These are phyloP conservation scores for Penicillium rolfsii DNA, from an alignment of 2,329 filamentous ascomycete genomes.

Conservation along the genomic window DNA sequence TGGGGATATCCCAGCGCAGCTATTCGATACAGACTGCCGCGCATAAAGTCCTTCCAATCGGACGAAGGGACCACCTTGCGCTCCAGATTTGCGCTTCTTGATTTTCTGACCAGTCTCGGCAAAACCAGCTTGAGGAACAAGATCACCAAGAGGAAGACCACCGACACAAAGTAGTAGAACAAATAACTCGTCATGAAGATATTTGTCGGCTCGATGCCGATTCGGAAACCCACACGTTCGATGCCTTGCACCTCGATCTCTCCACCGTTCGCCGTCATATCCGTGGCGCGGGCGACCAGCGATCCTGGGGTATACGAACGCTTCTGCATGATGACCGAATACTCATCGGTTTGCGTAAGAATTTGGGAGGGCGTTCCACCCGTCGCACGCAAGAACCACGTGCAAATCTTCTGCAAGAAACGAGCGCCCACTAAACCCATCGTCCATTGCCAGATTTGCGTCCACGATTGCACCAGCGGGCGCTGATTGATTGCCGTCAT, in stretches of 20 bases:
- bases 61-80: slow-evolving; percentile 72
- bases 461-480: slow-evolving; percentile 89
- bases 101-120: slow-evolving; percentile 71
- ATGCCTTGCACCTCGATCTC: slow-evolving; percentile 73
- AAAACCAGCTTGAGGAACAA: slow-evolving; percentile 81
- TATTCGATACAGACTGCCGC: slow-evolving; percentile 90
- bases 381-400: slow-evolving; percentile 94
- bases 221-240: slow-evolving; percentile 83
- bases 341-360: slow-evolving; percentile 67
- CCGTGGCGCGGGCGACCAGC: slow-evolving; percentile 28
- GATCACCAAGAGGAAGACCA: slow-evolving; percentile 68
- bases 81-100: slow-evolving; percentile 76
- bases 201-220: slow-evolving; percentile 83
- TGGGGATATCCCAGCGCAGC: slow-evolving; percentile 89
- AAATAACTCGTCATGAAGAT: slow-evolving; percentile 89
- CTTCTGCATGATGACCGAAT: slow-evolving; percentile 82
- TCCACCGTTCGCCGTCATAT: slow-evolving; percentile 42
- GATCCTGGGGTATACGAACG: slow-evolving; percentile 14
- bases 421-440: slow-evolving; percentile 87
- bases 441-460: slow-evolving; percentile 96
- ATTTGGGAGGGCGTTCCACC: slow-evolving; percentile 80
- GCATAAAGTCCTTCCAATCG: slow-evolving; percentile 88
- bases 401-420: slow-evolving; percentile 84
- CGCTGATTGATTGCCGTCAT: slow-evolving; percentile 79
- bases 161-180: slow-evolving; percentile 87